Base-by-base conservation (phyloP, 2,329 filamentous ascomycete genomes). In the Colletotrichum abscissum region DNA sequence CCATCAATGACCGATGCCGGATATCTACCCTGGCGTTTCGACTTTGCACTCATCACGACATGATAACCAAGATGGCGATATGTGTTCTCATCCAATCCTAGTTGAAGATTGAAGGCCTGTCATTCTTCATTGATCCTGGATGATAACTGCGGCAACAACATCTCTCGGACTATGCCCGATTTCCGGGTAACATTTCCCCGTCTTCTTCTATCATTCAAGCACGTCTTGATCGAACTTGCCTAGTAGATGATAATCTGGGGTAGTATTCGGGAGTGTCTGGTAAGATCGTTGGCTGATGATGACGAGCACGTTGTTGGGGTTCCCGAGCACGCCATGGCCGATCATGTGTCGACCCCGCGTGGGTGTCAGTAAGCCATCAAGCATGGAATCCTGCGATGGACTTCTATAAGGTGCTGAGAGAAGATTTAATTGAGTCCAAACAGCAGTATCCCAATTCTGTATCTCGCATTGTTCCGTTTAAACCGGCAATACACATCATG, bases 401-500 rank as follows among this genome's bases (percentile, higher is more conserved):
- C 4, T 11, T 1, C 3, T 49, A n/a, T 49, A n/a, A 49, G 42
- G 19, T 19, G 6, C 19, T n/a, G 16, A 7, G 2, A 4, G 19
- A n/a, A 7, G 14, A 19, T 11, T 49, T 0, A 4, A 49, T n/a
- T 7, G 42, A 9, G 12, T 16, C 19, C 5, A n/a, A 46, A n/a
- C 1, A n/a, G 7, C 7, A n/a, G 3, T 7, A 2, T 46, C 6
- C 3, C 8, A 2, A 19, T 5, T n/a, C 1, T 19, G 0, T 1
- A 8, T 46, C 19, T n/a, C 42, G 2, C 7, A 3, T n/a, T 3
- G 42, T 9, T 46, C 9, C 7, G 3, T 46, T n/a, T 8, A 4
- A 16, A 46, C 7, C 16, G 14, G 35, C 19, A n/a, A 46, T 3
- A 8, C 12, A 42, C 42, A 49, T 6, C 19, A 49, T 49, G 42